These are phyloP conservation scores for Phytopythium cucurbitacearum DNA, from an alignment of 352 stramenopile genomes.

Conservation along the genomic window DNA sequence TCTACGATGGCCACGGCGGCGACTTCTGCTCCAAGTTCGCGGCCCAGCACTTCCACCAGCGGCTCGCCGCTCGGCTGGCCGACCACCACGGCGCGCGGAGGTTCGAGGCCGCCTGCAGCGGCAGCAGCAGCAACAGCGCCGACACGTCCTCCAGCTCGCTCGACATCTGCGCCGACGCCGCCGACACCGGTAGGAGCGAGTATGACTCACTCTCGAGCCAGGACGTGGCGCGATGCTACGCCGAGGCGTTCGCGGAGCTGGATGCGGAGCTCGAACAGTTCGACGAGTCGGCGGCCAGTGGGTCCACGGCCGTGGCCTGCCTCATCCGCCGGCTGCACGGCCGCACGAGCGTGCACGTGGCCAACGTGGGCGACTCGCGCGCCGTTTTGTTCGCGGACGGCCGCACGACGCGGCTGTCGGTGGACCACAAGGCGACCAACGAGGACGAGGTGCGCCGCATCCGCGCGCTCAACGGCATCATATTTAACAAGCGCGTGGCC, in stretches of 20 bases:
- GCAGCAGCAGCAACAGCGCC: conserved; percentile 37
- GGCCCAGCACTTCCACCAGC: conserved; percentile 60
- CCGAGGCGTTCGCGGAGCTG: conserved; percentile 50
- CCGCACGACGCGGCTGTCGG: conserved; percentile 47
- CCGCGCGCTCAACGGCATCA: conserved; percentile 68
- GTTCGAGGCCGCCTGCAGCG: conserved; percentile 20
- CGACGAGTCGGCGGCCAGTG: conserved; percentile 62
- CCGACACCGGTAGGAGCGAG: conserved; percentile 13
- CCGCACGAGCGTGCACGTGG: conserved; percentile 65
- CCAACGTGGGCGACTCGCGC: conserved; percentile 77
- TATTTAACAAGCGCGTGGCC: conserved; percentile 78
- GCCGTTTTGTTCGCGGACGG: conserved; percentile 56
- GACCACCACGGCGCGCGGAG: conserved; percentile 33
- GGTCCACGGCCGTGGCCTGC: conserved; percentile 74
- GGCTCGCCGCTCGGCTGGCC: conserved; percentile 41
- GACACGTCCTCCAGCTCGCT: conserved; percentile 48
- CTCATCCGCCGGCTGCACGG: conserved; percentile 54
- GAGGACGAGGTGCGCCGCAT: conserved; percentile 73
- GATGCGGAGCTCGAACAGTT: conserved; percentile 63
- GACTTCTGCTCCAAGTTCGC: conserved; percentile 80
- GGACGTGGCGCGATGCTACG: conserved; percentile 62
- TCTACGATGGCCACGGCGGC: conserved; percentile 81
- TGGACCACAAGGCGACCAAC: conserved; percentile 81
- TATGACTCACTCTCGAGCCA: conserved; percentile 44
- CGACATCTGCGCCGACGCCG: conserved; percentile 19